A percentile compares a stretch with the other conserved stretches of the same genome.
phyloP scores from a whole-genome alignment of 352 stramenopile genomes.

The Pilasporangium apinafurcum region DNA sequence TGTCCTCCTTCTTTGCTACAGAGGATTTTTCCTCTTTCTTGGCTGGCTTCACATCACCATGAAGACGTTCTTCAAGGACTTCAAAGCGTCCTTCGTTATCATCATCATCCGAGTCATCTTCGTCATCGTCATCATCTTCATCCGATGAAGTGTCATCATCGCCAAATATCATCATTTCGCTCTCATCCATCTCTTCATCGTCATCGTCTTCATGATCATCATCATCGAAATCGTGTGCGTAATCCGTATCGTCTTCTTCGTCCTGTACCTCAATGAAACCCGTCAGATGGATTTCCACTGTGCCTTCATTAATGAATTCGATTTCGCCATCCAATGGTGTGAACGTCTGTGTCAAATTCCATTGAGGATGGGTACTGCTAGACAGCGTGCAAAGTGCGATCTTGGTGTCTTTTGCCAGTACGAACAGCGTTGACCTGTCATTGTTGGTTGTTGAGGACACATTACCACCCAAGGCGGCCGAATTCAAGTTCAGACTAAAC shows the following conservation, averaged over 20 bases:
- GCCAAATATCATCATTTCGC: conserved; percentile 67
- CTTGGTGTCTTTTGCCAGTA: conserved; percentile 61
- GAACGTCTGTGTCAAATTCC: conserved; percentile 73
- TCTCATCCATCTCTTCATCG: conserved; percentile 34
- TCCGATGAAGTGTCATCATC: conserved; percentile 15
- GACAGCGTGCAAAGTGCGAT: conserved; percentile 74
- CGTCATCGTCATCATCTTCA: conserved; percentile 32
- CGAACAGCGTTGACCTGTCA: conserved; percentile 70
- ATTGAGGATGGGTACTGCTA: conserved; percentile 55
- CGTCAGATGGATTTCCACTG: conserved; percentile 76
- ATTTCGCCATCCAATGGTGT: conserved; percentile 66
- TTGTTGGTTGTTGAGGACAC: no score
- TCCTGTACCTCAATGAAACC: conserved; percentile 77
- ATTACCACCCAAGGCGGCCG: conserved; percentile 54
- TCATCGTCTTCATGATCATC: conserved; percentile 27
- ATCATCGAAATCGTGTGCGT: conserved; percentile 35
- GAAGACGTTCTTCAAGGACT: conserved; percentile 63
- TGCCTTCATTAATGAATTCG: conserved; percentile 61
- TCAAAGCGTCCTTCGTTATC: conserved; percentile 54
- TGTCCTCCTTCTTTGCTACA: conserved; percentile 10
- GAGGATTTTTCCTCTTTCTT: conserved; percentile 8
- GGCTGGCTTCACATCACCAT: conserved; percentile 24
- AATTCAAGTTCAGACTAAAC: conserved; percentile 72
- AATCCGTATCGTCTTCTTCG: conserved; percentile 58
- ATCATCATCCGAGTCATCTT: conserved; percentile 39